Percentiles rank a stretch among this genome's conserved stretches.
These are phyloP conservation scores for Cercophora samala DNA, from an alignment of 495 filamentous ascomycete species.

Conservation along the genomic window DNA sequence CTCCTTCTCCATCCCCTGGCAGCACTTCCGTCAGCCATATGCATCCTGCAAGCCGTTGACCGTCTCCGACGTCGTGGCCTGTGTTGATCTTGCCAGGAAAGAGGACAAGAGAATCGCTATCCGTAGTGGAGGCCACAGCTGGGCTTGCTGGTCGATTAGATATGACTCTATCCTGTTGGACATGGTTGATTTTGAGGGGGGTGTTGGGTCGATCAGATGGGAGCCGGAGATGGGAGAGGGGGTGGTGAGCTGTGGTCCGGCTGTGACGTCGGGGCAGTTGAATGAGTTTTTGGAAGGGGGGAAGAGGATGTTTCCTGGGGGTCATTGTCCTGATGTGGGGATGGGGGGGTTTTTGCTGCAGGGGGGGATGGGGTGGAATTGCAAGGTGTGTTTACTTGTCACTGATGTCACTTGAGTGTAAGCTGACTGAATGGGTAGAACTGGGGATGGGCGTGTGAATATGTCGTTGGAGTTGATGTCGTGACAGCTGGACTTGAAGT, in stretches of 20 bases:
- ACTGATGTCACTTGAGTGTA: not conserved
- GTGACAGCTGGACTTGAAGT: constrained; percentile 44
- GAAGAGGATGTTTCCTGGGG: constrained; percentile 49
- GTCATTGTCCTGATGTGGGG: constrained; percentile 57
- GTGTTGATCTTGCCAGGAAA: constrained; percentile 44
- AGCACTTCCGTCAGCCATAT: constrained; percentile 29
- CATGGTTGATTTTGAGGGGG: constrained; percentile 15
- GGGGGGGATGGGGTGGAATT: constrained; percentile 58
- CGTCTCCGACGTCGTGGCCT: constrained; percentile 40
- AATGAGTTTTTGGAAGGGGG: constrained; percentile 38
- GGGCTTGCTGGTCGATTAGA: constrained; percentile 52
- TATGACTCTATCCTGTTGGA: constrained; percentile 52
- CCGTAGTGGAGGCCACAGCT: constrained; percentile 54
- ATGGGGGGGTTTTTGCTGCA: constrained; percentile 55
- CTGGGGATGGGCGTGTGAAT: constrained; percentile 56
- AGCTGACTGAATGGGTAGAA: constrained; percentile 29
- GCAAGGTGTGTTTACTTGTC: constrained; percentile 33
- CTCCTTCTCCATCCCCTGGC: not conserved
- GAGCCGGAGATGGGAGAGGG: not conserved
- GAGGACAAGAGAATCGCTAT: constrained; percentile 45
- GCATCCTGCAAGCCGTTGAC: constrained; percentile 45
- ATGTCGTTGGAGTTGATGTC: constrained; percentile 47
- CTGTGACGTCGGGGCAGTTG: constrained; percentile 43
- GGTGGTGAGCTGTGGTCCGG: constrained; percentile 42
- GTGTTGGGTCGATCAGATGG: not conserved